Base-by-base conservation (phyloP, 1,284 basidiomycete genomes). In the Mixia osmundae region DNA sequence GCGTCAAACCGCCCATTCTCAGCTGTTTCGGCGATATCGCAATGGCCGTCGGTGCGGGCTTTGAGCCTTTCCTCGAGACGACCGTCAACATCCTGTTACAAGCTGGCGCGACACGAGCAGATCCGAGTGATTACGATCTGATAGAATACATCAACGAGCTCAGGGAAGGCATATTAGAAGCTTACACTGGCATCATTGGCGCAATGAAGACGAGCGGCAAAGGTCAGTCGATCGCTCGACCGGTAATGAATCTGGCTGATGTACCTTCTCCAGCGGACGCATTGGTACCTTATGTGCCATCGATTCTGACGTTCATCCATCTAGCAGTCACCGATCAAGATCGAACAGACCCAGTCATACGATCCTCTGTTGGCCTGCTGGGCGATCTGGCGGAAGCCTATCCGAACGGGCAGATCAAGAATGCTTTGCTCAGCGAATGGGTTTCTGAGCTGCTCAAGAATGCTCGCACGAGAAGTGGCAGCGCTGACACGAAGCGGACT, bases 1-100 rank as follows among this genome's bases (percentile, higher is more conserved):
- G 77, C 47, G 91, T 95, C 53, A 99, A 99, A 66, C 89, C 95
- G 29, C 75, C 77, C 11, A 83, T 95, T 48, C 61, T 97, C 42
- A 75, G 78, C 11, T 85, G 80, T 58, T 97, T 99, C 52, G 91
- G 91, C 25, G 89, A 99, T 55, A 77, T 99, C 46, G 89, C 87
- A 6, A 65, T 97, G 16, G 87, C 91, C 1, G 76, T 94, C 44
- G 83, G 82, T 1, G 50, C 48, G 19, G 63, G 63, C 9, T 99
- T 94, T 55, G 76, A 79, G 51, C 83, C 83, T 2, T 97, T 77
- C 58, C 64, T 94, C 33, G 70, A 73, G 42, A 79, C 78, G 7
- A 80, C 82, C 4, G 87, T 94, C 79, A 68, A 63, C 32, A 87
- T 97, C 19, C 62, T 99, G 35, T 67, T 71, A 47, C 87, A 97